Base-by-base conservation (phyloP, 2,329 filamentous ascomycete species). In the Xylaria multiplex region DNA sequence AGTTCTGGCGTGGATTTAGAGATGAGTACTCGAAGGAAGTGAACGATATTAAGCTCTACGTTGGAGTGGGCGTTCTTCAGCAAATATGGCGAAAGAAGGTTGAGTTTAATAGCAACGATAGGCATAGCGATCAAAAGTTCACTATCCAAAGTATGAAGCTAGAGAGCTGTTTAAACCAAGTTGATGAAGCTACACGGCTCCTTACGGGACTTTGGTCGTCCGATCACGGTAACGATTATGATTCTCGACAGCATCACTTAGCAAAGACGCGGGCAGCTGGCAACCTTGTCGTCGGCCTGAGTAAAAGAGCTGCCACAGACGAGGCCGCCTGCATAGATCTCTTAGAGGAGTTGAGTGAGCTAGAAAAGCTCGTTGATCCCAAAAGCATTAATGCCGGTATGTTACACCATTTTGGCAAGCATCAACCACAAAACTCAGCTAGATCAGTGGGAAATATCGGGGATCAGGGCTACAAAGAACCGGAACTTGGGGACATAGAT, bases 41-140 rank as follows among this genome's bases (percentile, higher is more conserved):
- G 50, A 53, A 67, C 4, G 57, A 35, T 6, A 68, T 78, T 45
- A 72, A 61, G 48, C 48, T 61, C 19, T 77, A 77, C 62, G 70
- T 65, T 50, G 66, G 62, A 22, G 56, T 55, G 6, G 57, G 64
- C 35, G 56, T 72, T 14, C 71, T 77, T 16, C 69, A 71, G 48
- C 69, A 69, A n/a, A 71, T 77, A 22, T 77, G 76, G 76, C 65
- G 64, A 19, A 67, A 70, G 57, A 77, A 69, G 59, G 67, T 73
- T 11, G 68, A 69, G 35, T 58, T 66, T 9, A 70, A 69, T 40
- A 43, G 48, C 37, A 69, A 68, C 32, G 57, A 65, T 54, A 71
- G 66, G 53, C 56, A 37, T 22, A 66, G 59, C 9, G 63, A 71
- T 16, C 62, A 57, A 6, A 53, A 69, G 19, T 71, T 75, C 49